Conservation (phyloP, 148 eudicot species). For the Bassia scoparia region DNA sequence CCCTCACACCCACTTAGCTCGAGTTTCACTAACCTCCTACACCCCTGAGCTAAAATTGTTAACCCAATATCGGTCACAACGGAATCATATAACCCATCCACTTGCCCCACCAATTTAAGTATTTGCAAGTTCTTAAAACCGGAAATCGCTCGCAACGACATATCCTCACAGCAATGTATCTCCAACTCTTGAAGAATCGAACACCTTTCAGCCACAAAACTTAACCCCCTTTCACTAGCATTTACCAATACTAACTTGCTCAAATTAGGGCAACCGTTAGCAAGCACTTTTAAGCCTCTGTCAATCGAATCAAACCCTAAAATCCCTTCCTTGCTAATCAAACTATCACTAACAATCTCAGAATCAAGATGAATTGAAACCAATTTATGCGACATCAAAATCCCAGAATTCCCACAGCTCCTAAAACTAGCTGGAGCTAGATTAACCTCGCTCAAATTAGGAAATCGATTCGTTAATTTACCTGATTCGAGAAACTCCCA, state of each 20-base stretch:
- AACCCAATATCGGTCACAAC: constrained; percentile 80
- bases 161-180: constrained; percentile 61
- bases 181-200: constrained; percentile 71
- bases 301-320: constrained; percentile 42
- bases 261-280: constrained; percentile 68
- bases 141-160: constrained; percentile 44
- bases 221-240: constrained; percentile 53
- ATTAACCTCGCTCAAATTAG: constrained; percentile 51
- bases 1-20: constrained; percentile 94
- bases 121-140: constrained; percentile 78
- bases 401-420: constrained; percentile 45
- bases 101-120: constrained; percentile 55
- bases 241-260: constrained; percentile 50
- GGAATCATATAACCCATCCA: constrained; percentile 62
- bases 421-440: constrained; percentile 50
- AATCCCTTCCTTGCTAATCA: constrained; percentile 38
- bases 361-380: constrained; percentile 49
- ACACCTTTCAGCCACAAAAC: constrained; percentile 52
- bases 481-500: constrained; percentile 86
- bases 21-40: constrained; percentile 72
- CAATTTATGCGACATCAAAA: constrained; percentile 46
- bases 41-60: constrained; percentile 88
- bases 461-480: constrained; percentile 51
- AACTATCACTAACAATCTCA: constrained; percentile 30
- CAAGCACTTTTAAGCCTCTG: constrained; percentile 37